Evolutionary conservation across 345 rosid genomes (phyloP).

Genomic region (Atalantia buxifolia): DNA sequence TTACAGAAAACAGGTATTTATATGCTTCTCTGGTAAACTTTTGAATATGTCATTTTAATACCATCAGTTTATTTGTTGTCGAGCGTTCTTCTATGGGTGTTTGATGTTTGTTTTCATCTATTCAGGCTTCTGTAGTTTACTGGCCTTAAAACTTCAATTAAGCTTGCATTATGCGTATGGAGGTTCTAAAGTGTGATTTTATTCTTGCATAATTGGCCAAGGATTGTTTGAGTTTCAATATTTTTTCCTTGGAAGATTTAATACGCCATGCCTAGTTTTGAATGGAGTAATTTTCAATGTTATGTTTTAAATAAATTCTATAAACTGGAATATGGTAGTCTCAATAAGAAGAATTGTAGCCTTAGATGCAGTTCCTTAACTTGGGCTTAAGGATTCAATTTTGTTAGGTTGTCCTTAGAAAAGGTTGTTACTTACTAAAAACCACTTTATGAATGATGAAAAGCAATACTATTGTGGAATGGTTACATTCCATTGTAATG

Average conservation of each 20-base stretch:
- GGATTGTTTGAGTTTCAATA: background rate
- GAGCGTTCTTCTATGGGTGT: background rate
- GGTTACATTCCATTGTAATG: background rate
- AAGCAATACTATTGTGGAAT: background rate
- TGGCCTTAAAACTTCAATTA: background rate
- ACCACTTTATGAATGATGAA: background rate
- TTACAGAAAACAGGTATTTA: constrained; percentile 72
- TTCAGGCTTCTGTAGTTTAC: background rate
- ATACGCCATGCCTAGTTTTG: too few species aligned
- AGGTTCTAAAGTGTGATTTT: background rate
- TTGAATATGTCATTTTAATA: background rate
- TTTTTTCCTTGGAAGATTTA: background rate
- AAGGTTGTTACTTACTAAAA: background rate
- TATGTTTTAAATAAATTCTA: background rate
- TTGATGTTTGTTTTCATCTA: background rate
- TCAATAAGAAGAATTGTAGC: background rate
- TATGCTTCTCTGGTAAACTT: background rate
- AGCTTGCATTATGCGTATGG: background rate
- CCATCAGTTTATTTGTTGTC: background rate
- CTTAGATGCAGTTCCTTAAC: background rate
- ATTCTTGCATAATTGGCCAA: background rate
- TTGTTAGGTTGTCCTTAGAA: background rate
- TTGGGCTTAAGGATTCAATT: background rate
- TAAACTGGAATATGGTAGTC: background rate
- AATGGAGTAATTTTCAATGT: too few species aligned